These are phyloP conservation scores for Pholiota molesta DNA, from an alignment of 768 basidiomycete species.

Conservation along the genomic window DNA sequence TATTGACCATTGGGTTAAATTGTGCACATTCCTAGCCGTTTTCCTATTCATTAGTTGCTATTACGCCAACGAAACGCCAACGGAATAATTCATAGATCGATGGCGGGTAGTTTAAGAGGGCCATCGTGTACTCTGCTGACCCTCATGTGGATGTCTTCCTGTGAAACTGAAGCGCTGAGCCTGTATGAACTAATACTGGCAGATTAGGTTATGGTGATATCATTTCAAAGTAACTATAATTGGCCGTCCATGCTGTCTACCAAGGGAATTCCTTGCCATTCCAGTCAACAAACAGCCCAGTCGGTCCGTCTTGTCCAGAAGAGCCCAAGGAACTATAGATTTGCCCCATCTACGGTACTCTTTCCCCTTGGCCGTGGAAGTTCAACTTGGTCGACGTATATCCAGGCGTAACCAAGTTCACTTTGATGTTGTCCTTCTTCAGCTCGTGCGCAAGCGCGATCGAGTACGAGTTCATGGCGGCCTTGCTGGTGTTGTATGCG, in stretches of 20 bases:
- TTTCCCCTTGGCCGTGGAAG: constrained; percentile 40
- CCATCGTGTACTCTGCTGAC: too few relatives aligned
- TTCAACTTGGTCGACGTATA: constrained; percentile 50
- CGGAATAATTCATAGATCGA: too few relatives aligned
- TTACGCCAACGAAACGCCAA: too few relatives aligned
- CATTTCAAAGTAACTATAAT: too few relatives aligned
- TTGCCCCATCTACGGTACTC: constrained; percentile 37
- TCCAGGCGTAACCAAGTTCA: constrained; percentile 68
- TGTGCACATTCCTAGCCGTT: too few relatives aligned
- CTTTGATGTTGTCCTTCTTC: constrained; percentile 51
- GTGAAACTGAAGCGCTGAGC: too few relatives aligned
- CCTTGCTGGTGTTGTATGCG: constrained; percentile 79
- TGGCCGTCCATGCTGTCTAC: constrained; percentile 23
- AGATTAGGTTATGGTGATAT: too few relatives aligned
- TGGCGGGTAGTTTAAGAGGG: too few relatives aligned
- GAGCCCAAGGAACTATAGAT: constrained; percentile 39
- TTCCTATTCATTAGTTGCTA: too few relatives aligned
- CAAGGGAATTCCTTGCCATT: constrained; percentile 37
- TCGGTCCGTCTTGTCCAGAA: constrained; percentile 42
- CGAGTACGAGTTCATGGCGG: constrained; percentile 63
- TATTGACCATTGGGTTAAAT: too few relatives aligned
- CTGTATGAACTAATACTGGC: too few relatives aligned
- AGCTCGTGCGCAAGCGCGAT: constrained; percentile 69
- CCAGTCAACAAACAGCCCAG: constrained; percentile 38
- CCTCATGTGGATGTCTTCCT: too few relatives aligned